Percentiles rank a stretch among this genome's conserved stretches.
phyloP scores from a whole-genome alignment of 1,139 yeast genomes.

The Pneumocystis jirovecii region DNA sequence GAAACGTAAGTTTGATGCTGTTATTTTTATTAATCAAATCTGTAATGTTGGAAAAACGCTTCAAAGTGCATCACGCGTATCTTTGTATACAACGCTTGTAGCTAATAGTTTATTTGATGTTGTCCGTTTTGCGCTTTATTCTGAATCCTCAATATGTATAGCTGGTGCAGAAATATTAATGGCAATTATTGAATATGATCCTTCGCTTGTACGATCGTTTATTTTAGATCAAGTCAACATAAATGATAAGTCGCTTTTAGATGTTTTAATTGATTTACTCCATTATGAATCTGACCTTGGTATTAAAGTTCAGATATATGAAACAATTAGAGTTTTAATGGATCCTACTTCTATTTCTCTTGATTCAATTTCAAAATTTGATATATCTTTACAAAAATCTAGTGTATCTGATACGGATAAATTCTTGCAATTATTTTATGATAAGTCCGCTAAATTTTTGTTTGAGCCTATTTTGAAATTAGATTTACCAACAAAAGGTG shows the following conservation, averaged over 20 bases:
- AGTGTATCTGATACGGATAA: constrained; percentile 31
- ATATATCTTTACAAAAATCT: constrained; percentile 12
- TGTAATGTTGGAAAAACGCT: constrained; percentile 57
- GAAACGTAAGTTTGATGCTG: constrained; percentile 48
- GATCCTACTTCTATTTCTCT: constrained; percentile 34
- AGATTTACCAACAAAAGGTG: constrained; percentile 13
- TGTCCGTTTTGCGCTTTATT: constrained; percentile 56
- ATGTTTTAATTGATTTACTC: constrained; percentile 46
- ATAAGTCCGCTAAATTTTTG: constrained; percentile 43
- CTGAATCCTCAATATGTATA: constrained; percentile 40
- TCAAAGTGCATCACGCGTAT: constrained; percentile 47
- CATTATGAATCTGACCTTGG: constrained; percentile 55
- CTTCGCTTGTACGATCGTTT: constrained; percentile 35
- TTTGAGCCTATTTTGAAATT: constrained; percentile 36
- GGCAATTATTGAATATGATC: constrained; percentile 72
- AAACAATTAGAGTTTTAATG: constrained; percentile 59
- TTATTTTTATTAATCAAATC: constrained; percentile 67
- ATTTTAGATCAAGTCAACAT: constrained; percentile 8
- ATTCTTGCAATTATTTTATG: constrained; percentile 48
- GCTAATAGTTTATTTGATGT: constrained; percentile 56
- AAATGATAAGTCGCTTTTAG: constrained; percentile 29
- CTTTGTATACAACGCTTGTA: constrained; percentile 50
- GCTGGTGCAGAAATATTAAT: constrained; percentile 73
- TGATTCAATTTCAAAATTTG: constrained; percentile 8
- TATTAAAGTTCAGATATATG: constrained; percentile 65